phyloP scores from a whole-genome alignment of 768 basidiomycete species.

The Neoboletus magnificus region DNA sequence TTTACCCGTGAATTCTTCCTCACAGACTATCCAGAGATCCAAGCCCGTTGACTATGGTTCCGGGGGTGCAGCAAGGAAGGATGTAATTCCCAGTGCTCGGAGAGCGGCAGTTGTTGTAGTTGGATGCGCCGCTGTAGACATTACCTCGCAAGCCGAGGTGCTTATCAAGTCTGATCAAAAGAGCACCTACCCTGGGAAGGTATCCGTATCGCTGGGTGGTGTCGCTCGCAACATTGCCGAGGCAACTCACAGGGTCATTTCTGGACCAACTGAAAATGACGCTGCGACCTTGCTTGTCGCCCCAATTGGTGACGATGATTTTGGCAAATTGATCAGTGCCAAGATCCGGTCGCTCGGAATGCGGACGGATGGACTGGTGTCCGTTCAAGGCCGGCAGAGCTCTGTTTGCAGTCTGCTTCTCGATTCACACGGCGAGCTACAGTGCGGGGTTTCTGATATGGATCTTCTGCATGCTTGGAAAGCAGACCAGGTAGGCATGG shows the following conservation, averaged over 20 bases:
- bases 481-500: conserved; percentile 38
- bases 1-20: background rate
- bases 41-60: background rate
- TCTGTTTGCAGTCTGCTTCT: conserved; percentile 88
- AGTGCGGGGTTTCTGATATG: conserved; percentile 94
- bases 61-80: background rate
- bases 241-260: conserved; percentile 68
- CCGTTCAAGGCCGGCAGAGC: conserved; percentile 43
- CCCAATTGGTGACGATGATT: conserved; percentile 71
- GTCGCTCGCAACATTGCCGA: conserved; percentile 96
- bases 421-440: conserved; percentile 64
- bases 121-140: conserved; percentile 88
- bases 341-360: conserved; percentile 65
- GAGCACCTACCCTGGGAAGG: conserved; percentile 78
- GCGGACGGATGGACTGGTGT: conserved; percentile 76
- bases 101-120: conserved; percentile 62
- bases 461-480: conserved; percentile 53
- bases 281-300: conserved; percentile 61
- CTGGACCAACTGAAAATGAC: conserved; percentile 24
- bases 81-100: conserved; percentile 1
- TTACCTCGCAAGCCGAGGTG: conserved; percentile 58
- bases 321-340: conserved; percentile 62
- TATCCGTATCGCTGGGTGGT: conserved; percentile 76
- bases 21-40: background rate
- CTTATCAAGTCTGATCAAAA: conserved; percentile 38